These are phyloP conservation scores for Golovinomyces cichoracearum DNA, from an alignment of 2,329 filamentous ascomycete species.

Conservation along the genomic window DNA sequence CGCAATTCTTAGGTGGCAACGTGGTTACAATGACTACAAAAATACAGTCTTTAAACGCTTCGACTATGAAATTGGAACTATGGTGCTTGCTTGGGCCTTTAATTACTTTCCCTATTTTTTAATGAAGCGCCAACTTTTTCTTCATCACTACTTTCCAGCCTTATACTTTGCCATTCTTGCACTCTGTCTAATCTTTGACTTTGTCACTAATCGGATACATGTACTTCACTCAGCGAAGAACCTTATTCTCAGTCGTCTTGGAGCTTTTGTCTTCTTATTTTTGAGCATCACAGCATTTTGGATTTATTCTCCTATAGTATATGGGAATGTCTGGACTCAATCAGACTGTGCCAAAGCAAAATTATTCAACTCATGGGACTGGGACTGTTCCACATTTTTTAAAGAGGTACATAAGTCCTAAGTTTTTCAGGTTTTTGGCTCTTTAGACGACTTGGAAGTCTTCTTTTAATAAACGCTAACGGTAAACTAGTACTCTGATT, in stretches of 20 bases:
- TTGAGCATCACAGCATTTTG: constrained; percentile 51
- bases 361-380: constrained; percentile 76
- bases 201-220: constrained; percentile 45
- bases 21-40: constrained; percentile 66
- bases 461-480: constrained; percentile 4
- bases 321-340: constrained; percentile 87
- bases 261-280: constrained; percentile 47
- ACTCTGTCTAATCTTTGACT: constrained; percentile 75
- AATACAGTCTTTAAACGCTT: constrained; percentile 76
- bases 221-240: constrained; percentile 40
- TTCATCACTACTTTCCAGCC: constrained; percentile 95
- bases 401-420: constrained; percentile 42
- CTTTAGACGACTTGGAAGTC: too few species aligned
- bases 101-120: constrained; percentile 98
- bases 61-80: constrained; percentile 84
- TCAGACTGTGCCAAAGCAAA: constrained; percentile 66
- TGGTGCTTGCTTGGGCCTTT: constrained; percentile 79
- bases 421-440: too few species aligned
- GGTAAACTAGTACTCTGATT: constrained; percentile 15
- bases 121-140: constrained; percentile 92
- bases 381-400: constrained; percentile 88
- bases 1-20: constrained; percentile 77
- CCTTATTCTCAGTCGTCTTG: constrained; percentile 47
- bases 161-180: constrained; percentile 84
- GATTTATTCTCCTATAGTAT: constrained; percentile 69